These are phyloP conservation scores for Shiraia sp. DNA, from an alignment of 2,329 filamentous ascomycete species.

Conservation along the genomic window DNA sequence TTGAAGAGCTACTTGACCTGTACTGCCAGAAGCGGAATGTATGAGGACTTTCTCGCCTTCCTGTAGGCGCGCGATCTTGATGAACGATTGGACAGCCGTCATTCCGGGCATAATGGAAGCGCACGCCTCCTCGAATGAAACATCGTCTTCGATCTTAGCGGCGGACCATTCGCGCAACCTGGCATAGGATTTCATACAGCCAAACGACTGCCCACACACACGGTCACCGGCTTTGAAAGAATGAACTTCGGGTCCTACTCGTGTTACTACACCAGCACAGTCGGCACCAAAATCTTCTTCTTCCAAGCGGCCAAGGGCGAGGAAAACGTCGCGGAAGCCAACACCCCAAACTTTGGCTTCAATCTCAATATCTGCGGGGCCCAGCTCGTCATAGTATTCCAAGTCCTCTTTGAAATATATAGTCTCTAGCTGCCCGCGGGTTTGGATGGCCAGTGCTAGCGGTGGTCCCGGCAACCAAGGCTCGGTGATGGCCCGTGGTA, in stretches of 20 bases:
- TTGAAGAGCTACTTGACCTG: slow-evolving; percentile 8
- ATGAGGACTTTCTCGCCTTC: slow-evolving; percentile 28
- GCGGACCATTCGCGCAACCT: not conserved
- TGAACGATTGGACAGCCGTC: not conserved
- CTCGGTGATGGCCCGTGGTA: not conserved
- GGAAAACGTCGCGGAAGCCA: slow-evolving; percentile 2
- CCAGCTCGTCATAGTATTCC: not conserved
- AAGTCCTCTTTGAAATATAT: slow-evolving; percentile 5
- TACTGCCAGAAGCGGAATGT: slow-evolving; percentile 21
- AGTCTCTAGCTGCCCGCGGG: slow-evolving; percentile 10
- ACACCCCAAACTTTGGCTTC: not conserved
- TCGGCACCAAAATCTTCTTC: slow-evolving; percentile 1
- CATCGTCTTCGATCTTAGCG: not conserved
- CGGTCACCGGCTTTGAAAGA: not conserved
- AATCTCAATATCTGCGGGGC: slow-evolving; percentile 13
- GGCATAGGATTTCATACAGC: not conserved
- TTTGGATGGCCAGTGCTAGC: slow-evolving; percentile 15
- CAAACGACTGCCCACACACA: not conserved
- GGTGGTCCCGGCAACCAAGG: slow-evolving; percentile 5
- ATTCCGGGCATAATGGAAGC: not conserved
- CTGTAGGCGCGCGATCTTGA: not conserved
- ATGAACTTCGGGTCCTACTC: not conserved
- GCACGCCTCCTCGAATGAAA: not conserved
- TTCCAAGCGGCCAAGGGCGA: slow-evolving; percentile 1
- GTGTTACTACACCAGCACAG: not conserved